A percentile compares a stretch with the other conserved stretches of the same genome.
These are phyloP conservation scores for Mycocentrospora acerina DNA, from an alignment of 2,329 filamentous ascomycete species.

Conservation along the genomic window DNA sequence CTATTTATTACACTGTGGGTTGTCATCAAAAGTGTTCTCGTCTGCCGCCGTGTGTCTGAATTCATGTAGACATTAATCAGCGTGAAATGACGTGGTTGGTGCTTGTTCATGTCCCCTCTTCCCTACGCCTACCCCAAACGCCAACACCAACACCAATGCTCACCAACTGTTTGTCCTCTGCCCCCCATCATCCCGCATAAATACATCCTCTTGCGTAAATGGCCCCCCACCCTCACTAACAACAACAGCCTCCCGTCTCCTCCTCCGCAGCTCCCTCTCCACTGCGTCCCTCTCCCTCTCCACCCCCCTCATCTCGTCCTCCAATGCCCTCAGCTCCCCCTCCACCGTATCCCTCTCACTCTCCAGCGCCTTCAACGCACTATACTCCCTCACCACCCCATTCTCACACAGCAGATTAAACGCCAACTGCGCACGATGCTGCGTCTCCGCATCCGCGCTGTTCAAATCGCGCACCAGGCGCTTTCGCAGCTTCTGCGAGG, in stretches of 20 bases:
- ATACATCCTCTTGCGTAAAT: constrained; percentile 74
- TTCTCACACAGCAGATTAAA: constrained; percentile 30
- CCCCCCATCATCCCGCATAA: constrained; percentile 53
- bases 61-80: too few species aligned
- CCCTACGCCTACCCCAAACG: too few species aligned
- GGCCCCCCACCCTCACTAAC: constrained; percentile 81
- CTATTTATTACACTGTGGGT: too few species aligned
- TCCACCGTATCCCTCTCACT: constrained; percentile 46
- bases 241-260: constrained; percentile 86
- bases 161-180: constrained; percentile 7
- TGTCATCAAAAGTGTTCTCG: too few species aligned
- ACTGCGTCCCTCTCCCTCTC: constrained; percentile 50
- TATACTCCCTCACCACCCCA: constrained; percentile 16
- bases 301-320: constrained; percentile 4
- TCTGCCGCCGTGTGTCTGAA: too few species aligned
- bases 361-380: constrained; percentile 6
- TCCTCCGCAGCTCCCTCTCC: constrained; percentile 72
- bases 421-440: constrained; percentile 26
- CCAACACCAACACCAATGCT: too few species aligned
- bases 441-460: constrained; percentile 16
- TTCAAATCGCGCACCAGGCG: constrained; percentile 28
- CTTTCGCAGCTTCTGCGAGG: constrained; percentile 15
- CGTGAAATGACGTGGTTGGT: too few species aligned
- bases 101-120: too few species aligned
- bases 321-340: constrained; percentile 4